Evolutionary conservation across 768 basidiomycete genomes (phyloP).

Genomic region (Chiua virens): DNA sequence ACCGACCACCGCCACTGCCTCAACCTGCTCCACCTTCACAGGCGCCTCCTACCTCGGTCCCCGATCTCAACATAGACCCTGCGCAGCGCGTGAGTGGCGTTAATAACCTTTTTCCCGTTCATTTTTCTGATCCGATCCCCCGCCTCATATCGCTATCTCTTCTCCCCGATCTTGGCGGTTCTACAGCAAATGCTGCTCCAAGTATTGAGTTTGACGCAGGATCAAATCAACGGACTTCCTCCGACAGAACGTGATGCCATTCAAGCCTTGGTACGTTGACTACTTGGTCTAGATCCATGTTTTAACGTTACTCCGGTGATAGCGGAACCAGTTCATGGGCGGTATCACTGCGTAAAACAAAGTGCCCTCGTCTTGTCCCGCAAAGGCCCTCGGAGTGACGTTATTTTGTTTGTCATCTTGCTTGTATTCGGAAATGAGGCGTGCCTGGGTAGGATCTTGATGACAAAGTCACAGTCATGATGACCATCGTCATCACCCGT

Average conservation of each 20-base stretch:
- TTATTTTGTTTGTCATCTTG: not conserved
- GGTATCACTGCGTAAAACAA: constrained; percentile 26
- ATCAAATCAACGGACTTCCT: constrained; percentile 81
- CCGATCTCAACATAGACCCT: constrained; percentile 43
- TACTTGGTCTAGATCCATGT: not conserved
- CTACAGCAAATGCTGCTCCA: constrained; percentile 79
- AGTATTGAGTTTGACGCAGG: constrained; percentile 76
- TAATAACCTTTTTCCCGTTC: constrained; percentile 3
- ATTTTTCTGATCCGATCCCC: too few species aligned
- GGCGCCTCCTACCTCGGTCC: constrained; percentile 33
- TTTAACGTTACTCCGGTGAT: not conserved
- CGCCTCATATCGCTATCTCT: too few species aligned
- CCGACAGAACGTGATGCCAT: constrained; percentile 79
- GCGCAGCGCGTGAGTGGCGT: constrained; percentile 44
- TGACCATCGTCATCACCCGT: too few species aligned
- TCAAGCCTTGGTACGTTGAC: constrained; percentile 64
- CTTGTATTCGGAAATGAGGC: too few species aligned
- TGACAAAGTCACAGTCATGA: too few species aligned
- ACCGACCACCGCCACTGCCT: constrained; percentile 33
- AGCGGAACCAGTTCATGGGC: constrained; percentile 38
- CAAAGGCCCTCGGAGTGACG: not conserved
- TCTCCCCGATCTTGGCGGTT: not conserved
- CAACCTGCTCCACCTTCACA: constrained; percentile 30
- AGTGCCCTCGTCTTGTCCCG: not conserved
- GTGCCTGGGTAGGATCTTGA: too few species aligned